phyloP scores from a whole-genome alignment of 2,329 filamentous ascomycete genomes.

The Curvularia verruculosa region DNA sequence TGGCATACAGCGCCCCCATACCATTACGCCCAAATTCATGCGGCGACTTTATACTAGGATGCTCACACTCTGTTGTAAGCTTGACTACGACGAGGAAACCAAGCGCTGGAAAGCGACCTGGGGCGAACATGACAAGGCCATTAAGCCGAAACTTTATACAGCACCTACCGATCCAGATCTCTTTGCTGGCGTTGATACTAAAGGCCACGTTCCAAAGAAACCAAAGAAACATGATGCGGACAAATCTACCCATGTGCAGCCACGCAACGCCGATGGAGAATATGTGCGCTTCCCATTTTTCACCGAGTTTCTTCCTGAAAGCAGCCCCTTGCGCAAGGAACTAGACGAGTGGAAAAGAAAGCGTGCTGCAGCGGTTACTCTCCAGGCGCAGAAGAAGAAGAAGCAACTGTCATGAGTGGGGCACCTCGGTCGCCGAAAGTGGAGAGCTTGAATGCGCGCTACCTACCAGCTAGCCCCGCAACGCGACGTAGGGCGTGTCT shows the following conservation, averaged over 20 bases:
- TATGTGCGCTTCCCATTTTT: constrained; percentile 33
- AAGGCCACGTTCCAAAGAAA: constrained; percentile 16
- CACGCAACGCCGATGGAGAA: constrained; percentile 25
- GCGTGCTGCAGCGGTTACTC: constrained; percentile 17
- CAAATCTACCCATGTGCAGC: constrained; percentile 12
- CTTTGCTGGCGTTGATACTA: constrained; percentile 39
- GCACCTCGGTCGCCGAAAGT: background rate
- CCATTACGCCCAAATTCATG: constrained; percentile 55
- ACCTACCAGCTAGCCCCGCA: constrained; percentile 11
- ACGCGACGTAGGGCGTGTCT: constrained; percentile 21
- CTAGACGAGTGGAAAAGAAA: constrained; percentile 29
- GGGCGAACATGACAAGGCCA: constrained; percentile 25
- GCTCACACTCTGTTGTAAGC: constrained; percentile 51
- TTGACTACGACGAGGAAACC: constrained; percentile 46
- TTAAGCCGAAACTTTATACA: constrained; percentile 20
- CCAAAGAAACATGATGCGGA: constrained; percentile 8
- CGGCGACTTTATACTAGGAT: constrained; percentile 52
- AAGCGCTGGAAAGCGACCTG: constrained; percentile 37
- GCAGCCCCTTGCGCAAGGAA: constrained; percentile 27
- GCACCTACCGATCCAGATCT: constrained; percentile 29
- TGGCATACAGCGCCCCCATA: constrained; percentile 38
- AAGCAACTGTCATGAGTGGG: constrained; percentile 9
- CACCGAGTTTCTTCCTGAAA: constrained; percentile 25
- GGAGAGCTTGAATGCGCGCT: background rate
- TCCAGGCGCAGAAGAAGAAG: constrained; percentile 5